Evolutionary conservation across 805 yeast species (phyloP).

Genomic region (Candida germanica): DNA sequence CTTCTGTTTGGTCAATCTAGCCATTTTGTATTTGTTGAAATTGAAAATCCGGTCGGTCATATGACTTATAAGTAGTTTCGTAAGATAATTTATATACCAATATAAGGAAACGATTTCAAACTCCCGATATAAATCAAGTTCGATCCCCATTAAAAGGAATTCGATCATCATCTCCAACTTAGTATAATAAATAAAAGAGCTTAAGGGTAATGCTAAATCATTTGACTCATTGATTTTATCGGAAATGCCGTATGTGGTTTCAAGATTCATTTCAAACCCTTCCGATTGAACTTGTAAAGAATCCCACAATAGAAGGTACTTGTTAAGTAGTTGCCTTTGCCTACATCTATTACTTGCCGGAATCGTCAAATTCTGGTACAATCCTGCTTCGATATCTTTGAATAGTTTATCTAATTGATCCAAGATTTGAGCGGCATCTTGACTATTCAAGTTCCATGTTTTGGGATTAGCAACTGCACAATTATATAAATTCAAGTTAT

Average conservation of each 20-base stretch:
- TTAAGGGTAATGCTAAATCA: conserved; percentile 57
- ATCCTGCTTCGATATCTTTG: conserved; percentile 46
- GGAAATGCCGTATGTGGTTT: conserved; percentile 33
- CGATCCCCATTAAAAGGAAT: conserved; percentile 70
- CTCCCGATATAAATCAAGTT: conserved; percentile 65
- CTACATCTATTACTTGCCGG: conserved; percentile 66
- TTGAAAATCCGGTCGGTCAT: conserved; percentile 35
- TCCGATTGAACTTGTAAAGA: conserved; percentile 76
- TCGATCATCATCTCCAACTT: conserved; percentile 73
- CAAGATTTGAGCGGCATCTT: conserved; percentile 7
- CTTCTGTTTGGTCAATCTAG: conserved; percentile 9
- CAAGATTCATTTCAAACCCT: conserved; percentile 50
- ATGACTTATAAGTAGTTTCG: conserved; percentile 40
- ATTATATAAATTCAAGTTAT: conserved; percentile 28
- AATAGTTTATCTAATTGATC: conserved; percentile 26
- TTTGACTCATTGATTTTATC: conserved; percentile 27
- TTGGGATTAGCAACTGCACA: conserved; percentile 8
- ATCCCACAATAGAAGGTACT: conserved; percentile 64
- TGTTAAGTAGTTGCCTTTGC: conserved; percentile 69
- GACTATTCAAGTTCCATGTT: conserved; percentile 11
- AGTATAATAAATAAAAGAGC: conserved; percentile 64
- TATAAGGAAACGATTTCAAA: conserved; percentile 68
- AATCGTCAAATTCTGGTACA: conserved; percentile 28
- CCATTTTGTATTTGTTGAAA: conserved; percentile 11
- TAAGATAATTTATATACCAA: conserved; percentile 61